Conservation (phyloP, 768 basidiomycete genomes). For the Lenzites betulinus region DNA sequence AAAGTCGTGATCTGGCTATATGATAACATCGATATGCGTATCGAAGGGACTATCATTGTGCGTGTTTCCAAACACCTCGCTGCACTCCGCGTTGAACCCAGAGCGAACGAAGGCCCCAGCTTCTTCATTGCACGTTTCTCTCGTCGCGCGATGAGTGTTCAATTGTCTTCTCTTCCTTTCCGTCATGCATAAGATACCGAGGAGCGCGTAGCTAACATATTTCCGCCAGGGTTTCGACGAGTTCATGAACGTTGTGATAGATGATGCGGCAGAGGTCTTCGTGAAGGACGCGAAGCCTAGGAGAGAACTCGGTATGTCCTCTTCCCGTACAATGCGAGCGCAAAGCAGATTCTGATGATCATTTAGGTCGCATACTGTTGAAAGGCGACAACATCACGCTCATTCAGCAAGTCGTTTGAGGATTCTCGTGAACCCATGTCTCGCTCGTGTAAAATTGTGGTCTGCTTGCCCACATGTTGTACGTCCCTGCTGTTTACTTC, state of each 20-base stretch:
- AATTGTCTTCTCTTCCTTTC: constrained; percentile 10
- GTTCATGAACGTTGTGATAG: constrained; percentile 98
- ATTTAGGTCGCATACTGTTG: constrained; percentile 85
- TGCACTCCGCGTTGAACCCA: constrained; percentile 42
- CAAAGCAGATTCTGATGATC: background rate
- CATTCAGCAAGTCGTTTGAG: constrained; percentile 68
- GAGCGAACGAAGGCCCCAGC: constrained; percentile 39
- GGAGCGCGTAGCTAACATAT: constrained; percentile 27
- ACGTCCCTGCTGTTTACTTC: constrained; percentile 25
- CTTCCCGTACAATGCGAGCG: background rate
- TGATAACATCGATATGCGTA: constrained; percentile 95
- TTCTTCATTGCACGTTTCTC: constrained; percentile 21
- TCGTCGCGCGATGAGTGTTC: constrained; percentile 16
- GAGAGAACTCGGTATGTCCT: constrained; percentile 72
- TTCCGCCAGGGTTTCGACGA: constrained; percentile 92
- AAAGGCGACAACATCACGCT: constrained; percentile 99
- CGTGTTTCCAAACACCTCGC: constrained; percentile 41
- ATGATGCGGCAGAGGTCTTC: constrained; percentile 91
- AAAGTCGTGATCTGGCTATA: constrained; percentile 95
- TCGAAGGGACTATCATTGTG: constrained; percentile 95
- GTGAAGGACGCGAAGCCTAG: constrained; percentile 88
- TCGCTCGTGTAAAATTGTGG: constrained; percentile 25
- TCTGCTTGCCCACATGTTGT: constrained; percentile 20
- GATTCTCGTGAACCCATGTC: background rate
- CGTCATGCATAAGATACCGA: background rate